These are phyloP conservation scores for Microdochium nivale DNA, from an alignment of 2,329 filamentous ascomycete genomes.

Conservation along the genomic window DNA sequence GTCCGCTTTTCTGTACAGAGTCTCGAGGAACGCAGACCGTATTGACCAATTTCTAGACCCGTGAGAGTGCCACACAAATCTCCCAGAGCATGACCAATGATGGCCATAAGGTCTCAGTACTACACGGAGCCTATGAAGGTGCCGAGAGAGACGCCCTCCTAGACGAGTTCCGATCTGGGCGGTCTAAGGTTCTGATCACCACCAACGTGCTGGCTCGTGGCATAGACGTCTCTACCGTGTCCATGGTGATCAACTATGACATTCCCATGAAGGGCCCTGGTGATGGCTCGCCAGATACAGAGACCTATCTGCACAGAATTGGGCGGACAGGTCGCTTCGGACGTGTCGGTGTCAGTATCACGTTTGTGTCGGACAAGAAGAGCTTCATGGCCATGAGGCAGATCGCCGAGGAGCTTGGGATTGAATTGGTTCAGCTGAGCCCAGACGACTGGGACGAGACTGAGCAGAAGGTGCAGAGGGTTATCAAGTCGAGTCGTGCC, in stretches of 20 bases:
- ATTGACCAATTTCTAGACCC: constrained; percentile 47
- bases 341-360: constrained; percentile 91
- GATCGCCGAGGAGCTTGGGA: constrained; percentile 75
- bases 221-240: constrained; percentile 85
- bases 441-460: constrained; percentile 87
- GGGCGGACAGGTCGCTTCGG: constrained; percentile 95
- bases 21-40: background rate
- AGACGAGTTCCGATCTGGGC: constrained; percentile 75
- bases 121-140: constrained; percentile 85
- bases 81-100: constrained; percentile 78
- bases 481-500: constrained; percentile 64
- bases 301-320: constrained; percentile 97
- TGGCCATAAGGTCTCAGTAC: constrained; percentile 82
- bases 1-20: constrained; percentile 10
- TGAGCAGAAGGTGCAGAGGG: constrained; percentile 71
- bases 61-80: constrained; percentile 77
- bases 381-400: constrained; percentile 71
- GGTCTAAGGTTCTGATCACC: constrained; percentile 92
- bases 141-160: constrained; percentile 75
- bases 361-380: constrained; percentile 79
- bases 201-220: constrained; percentile 95
- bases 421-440: constrained; percentile 72
- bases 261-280: constrained; percentile 67
- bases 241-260: constrained; percentile 98
- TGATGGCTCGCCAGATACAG: constrained; percentile 78